Conservation (phyloP, 2,329 filamentous ascomycete genomes). For the Neopestalotiopsis sp. region DNA sequence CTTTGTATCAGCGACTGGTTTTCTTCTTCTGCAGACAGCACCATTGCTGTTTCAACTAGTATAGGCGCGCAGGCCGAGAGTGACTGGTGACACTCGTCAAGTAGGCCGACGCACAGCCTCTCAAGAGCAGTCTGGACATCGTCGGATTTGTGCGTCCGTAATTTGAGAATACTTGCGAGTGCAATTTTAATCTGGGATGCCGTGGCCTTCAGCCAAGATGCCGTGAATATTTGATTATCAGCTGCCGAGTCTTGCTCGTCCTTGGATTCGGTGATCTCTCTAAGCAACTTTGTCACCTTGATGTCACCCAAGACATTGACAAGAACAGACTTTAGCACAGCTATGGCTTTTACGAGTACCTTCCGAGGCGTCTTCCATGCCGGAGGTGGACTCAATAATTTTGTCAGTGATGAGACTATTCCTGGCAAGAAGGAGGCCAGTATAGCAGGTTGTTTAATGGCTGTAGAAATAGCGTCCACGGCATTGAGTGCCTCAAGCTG, state of each 20-base stretch:
- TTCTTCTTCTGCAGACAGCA: slow-evolving; percentile 62
- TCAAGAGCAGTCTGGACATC: slow-evolving; percentile 74
- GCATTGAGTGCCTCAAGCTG: slow-evolving; percentile 74
- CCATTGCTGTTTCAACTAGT: slow-evolving; percentile 81
- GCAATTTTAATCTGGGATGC: slow-evolving; percentile 82
- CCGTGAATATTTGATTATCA: slow-evolving; percentile 48
- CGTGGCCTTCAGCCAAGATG: slow-evolving; percentile 80
- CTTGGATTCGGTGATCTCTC: slow-evolving; percentile 36
- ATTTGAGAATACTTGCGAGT: slow-evolving; percentile 75
- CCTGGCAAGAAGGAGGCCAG: slow-evolving; percentile 88
- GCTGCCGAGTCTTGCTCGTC: slow-evolving; percentile 28
- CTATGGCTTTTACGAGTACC: slow-evolving; percentile 68
- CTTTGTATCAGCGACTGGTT: slow-evolving; percentile 48
- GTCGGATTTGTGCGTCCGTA: slow-evolving; percentile 72
- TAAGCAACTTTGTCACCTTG: slow-evolving; percentile 53
- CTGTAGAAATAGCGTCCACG: slow-evolving; percentile 64
- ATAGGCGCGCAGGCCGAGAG: slow-evolving; percentile 73
- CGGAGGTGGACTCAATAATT: slow-evolving; percentile 72
- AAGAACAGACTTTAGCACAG: slow-evolving; percentile 61
- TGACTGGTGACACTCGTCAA: slow-evolving; percentile 80
- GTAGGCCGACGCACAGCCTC: slow-evolving; percentile 72
- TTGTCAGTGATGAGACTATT: slow-evolving; percentile 81
- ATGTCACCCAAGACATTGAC: slow-evolving; percentile 64
- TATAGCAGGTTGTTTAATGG: slow-evolving; percentile 74
- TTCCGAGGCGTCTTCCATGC: slow-evolving; percentile 59